Conservation (phyloP, 2,329 filamentous ascomycete species). For the Teratosphaeria nubilosa region DNA sequence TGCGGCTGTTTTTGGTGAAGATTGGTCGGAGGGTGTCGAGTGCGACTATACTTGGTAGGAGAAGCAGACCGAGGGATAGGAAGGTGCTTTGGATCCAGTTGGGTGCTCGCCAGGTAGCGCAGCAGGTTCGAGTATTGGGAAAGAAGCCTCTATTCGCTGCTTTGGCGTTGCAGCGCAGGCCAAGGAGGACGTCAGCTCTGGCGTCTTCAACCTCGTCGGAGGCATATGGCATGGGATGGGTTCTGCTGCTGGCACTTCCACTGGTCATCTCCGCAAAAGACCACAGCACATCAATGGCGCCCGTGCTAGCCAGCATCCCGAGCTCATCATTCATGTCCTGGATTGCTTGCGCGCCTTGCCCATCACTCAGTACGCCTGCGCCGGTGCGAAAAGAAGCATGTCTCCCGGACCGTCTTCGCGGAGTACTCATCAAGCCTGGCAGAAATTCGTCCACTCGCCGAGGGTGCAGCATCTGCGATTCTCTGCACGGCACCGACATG, state of each 20-base stretch:
- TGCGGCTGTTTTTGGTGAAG: constrained; percentile 4
- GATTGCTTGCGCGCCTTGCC: too few relatives aligned
- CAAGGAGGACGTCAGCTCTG: constrained; percentile 45
- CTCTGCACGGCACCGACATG: constrained; percentile 40
- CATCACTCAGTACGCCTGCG: constrained; percentile 34
- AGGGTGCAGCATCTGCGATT: constrained; percentile 25
- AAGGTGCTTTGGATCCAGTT: constrained; percentile 29
- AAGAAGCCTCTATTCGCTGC: constrained; percentile 28
- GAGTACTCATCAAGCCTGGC: constrained; percentile 9
- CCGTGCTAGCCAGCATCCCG: constrained; percentile 28
- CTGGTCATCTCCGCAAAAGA: constrained; percentile 42
- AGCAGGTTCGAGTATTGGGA: constrained; percentile 44
- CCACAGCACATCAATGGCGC: constrained; percentile 37
- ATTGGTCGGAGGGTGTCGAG: constrained; percentile 4
- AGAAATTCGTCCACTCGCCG: constrained; percentile 3
- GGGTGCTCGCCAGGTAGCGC: constrained; percentile 34
- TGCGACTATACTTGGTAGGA: constrained; percentile 17
- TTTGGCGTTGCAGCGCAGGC: constrained; percentile 45
- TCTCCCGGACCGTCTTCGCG: constrained; percentile 16
- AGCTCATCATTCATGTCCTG: constrained; percentile 32
- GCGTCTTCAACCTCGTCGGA: constrained; percentile 35
- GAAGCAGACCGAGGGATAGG: constrained; percentile 22
- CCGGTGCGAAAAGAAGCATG: constrained; percentile 36
- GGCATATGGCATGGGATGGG: constrained; percentile 33
- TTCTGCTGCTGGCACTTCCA: constrained; percentile 31